Evolutionary conservation across 768 basidiomycete species (phyloP).

Genomic region (Calvatia gigantea): DNA sequence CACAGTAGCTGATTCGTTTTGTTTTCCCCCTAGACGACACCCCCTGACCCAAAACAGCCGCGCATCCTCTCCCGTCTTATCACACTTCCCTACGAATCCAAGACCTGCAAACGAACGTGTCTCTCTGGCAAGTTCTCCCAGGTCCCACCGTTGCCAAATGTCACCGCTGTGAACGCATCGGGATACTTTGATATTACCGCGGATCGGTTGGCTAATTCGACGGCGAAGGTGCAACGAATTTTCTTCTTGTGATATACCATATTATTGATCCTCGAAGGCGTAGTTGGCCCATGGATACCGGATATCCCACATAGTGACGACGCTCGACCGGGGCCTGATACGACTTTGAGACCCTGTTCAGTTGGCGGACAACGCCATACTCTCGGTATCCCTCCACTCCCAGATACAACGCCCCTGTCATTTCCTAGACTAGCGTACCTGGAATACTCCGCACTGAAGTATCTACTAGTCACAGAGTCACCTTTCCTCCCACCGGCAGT

Average conservation of each 20-base stretch:
- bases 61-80: slow-evolving; percentile 78
- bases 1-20: not conserved
- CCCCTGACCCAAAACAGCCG: slow-evolving; percentile 65
- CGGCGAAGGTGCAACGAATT: slow-evolving; percentile 60
- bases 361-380: slow-evolving; percentile 23
- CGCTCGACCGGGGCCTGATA: slow-evolving; percentile 67
- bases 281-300: slow-evolving; percentile 90
- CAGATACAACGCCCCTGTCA: slow-evolving; percentile 29
- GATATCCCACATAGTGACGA: slow-evolving; percentile 79
- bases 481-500: slow-evolving; percentile 30
- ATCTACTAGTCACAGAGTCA: slow-evolving; percentile 58
- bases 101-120: slow-evolving; percentile 46
- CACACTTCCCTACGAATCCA: slow-evolving; percentile 39
- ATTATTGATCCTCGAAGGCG: too few species aligned
- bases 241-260: too few species aligned
- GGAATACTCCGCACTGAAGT: slow-evolving; percentile 69
- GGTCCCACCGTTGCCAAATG: slow-evolving; percentile 73
- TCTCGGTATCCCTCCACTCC: slow-evolving; percentile 24
- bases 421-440: slow-evolving; percentile 74
- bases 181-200: slow-evolving; percentile 83
- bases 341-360: slow-evolving; percentile 56
- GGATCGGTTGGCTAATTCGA: slow-evolving; percentile 83
- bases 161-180: slow-evolving; percentile 76
- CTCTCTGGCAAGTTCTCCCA: slow-evolving; percentile 72
- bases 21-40: slow-evolving; percentile 51